Conservation (phyloP, 345 rosid species). For the Gossypium stocksii region DNA sequence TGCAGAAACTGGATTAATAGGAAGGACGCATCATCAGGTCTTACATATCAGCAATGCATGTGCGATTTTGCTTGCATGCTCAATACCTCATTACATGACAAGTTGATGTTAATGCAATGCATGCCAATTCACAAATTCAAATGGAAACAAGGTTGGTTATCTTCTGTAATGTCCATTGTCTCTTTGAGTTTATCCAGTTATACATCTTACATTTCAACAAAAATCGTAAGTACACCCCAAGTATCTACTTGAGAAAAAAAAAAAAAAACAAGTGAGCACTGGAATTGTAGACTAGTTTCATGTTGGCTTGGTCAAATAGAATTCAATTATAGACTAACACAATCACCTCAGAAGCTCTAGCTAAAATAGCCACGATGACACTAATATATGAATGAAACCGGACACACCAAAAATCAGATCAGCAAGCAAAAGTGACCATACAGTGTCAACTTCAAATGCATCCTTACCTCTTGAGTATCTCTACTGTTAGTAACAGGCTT, state of each 20-base stretch:
- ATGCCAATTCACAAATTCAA: not conserved
- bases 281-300: not conserved
- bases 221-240: not conserved
- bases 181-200: not conserved
- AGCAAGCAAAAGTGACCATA: not conserved
- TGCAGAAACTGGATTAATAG: not conserved
- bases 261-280: not conserved
- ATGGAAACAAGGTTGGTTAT: not conserved
- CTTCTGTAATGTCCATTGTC: not conserved
- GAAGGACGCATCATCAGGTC: constrained; percentile 8
- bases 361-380: not conserved
- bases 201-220: not conserved
- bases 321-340: not conserved
- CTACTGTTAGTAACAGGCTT: constrained; percentile 90
- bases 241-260: not conserved
- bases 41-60: not conserved
- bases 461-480: constrained; percentile 83
- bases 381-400: constrained; percentile 4
- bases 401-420: not conserved
- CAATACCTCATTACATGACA: not conserved
- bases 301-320: constrained; percentile 1
- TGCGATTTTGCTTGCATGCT: not conserved
- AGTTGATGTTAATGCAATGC: not conserved
- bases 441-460: constrained; percentile 4
- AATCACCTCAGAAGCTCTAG: constrained; percentile 2